Evolutionary conservation across 495 filamentous ascomycete genomes (phyloP).

Genomic region (Aspergillus olivimuriae): DNA sequence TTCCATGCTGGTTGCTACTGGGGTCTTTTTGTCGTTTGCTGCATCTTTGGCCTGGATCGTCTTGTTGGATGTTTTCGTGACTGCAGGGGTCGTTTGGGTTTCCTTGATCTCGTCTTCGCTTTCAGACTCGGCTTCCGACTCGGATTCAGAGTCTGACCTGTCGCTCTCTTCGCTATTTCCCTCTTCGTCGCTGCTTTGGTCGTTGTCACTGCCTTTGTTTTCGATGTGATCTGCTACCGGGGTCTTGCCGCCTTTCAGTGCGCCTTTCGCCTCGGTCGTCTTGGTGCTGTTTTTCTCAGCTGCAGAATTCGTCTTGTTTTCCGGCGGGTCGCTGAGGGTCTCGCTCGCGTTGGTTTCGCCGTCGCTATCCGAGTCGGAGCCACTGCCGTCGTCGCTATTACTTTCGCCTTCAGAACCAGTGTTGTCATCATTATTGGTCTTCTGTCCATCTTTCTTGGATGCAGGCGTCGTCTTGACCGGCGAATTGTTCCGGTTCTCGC

Average conservation of each 20-base stretch:
- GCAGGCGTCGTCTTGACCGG: too few relatives aligned
- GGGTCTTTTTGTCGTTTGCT: constrained; percentile 4
- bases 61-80: constrained; percentile 1
- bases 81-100: neutral
- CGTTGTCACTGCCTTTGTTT: neutral
- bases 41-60: neutral
- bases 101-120: neutral
- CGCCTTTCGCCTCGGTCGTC: too few relatives aligned
- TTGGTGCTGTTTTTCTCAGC: too few relatives aligned
- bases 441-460: too few relatives aligned
- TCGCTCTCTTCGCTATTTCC: neutral
- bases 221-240: too few relatives aligned
- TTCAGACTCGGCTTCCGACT: neutral
- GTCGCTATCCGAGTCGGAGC: too few relatives aligned
- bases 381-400: neutral
- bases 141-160: neutral
- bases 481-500: neutral
- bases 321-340: too few relatives aligned
- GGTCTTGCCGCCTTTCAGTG: too few relatives aligned
- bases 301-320: too few relatives aligned
- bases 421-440: neutral
- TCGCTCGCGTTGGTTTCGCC: neutral
- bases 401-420: neutral
- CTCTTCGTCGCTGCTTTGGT: neutral
- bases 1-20: too few relatives aligned